Percentiles rank a stretch among this genome's conserved stretches.
Evolutionary conservation across 306 rosid species (phyloP).

Genomic region (Sesbania bispinosa): DNA sequence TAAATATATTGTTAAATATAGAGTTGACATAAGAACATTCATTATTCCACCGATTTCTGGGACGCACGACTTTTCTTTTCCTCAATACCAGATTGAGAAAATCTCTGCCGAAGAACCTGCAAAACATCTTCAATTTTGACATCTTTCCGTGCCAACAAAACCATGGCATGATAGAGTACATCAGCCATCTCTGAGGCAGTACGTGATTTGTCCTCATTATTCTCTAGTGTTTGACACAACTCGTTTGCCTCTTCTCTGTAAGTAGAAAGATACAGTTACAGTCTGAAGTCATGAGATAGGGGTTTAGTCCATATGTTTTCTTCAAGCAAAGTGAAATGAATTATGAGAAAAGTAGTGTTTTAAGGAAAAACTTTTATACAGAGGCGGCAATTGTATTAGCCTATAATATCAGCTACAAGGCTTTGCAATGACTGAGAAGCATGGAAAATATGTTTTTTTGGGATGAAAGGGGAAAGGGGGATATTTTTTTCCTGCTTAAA

Average conservation of each 20-base stretch:
- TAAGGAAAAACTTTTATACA: neutral
- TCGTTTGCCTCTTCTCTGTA: conserved; percentile 81
- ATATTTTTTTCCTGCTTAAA: neutral
- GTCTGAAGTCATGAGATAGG: neutral
- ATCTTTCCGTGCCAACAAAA: conserved; percentile 56
- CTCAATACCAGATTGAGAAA: conserved; percentile 83
- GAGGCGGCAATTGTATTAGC: neutral
- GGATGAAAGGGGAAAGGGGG: neutral
- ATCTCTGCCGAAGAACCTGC: conserved; percentile 62
- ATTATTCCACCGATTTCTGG: conserved; percentile 13
- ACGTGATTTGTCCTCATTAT: conserved; percentile 58
- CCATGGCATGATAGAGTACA: conserved; percentile 81
- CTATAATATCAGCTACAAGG: neutral
- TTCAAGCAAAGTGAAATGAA: neutral
- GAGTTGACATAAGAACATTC: conserved; percentile 7
- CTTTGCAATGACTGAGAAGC: neutral
- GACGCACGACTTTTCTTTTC: conserved; percentile 59
- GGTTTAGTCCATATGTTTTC: neutral
- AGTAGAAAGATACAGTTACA: conserved; percentile 12
- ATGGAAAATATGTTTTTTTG: neutral
- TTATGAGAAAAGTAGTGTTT: neutral
- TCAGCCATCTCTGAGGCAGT: conserved; percentile 87
- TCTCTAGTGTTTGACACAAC: conserved; percentile 74
- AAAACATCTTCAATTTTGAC: conserved; percentile 84
- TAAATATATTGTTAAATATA: neutral